Conservation (phyloP, 2,329 filamentous ascomycete species). For the Diplodia sapinea region DNA sequence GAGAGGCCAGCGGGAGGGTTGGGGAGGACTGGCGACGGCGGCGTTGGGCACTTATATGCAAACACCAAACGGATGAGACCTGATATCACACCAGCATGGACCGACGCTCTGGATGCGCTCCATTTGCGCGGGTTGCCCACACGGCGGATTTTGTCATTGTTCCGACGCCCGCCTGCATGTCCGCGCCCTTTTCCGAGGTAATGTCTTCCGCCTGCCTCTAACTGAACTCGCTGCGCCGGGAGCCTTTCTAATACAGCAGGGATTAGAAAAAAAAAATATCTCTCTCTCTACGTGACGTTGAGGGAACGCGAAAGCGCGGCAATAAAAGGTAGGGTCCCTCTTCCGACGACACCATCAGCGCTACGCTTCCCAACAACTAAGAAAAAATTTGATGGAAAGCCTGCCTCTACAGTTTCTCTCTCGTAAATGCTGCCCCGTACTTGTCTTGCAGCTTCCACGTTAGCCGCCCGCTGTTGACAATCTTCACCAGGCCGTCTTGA, state of each 20-base stretch:
- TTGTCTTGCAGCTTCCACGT: not conserved
- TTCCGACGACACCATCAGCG: not conserved
- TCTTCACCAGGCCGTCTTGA: constrained; percentile 43
- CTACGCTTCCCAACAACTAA: not conserved
- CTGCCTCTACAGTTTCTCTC: constrained; percentile 14
- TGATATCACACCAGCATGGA: constrained; percentile 27
- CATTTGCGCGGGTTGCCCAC: not conserved
- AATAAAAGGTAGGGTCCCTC: not conserved
- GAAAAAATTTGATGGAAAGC: not conserved
- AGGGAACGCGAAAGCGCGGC: not conserved
- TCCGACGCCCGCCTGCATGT: constrained; percentile 12
- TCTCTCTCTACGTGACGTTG: not conserved
- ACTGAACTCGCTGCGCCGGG: not conserved
- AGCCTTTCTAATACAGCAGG: not conserved
- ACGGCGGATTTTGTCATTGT: constrained; percentile 9
- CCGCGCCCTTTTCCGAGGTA: constrained; percentile 17
- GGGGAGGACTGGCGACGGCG: not conserved
- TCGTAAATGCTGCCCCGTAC: not conserved
- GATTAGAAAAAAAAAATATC: not conserved
- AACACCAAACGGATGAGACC: constrained; percentile 1
- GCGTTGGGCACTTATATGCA: constrained; percentile 23
- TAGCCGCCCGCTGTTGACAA: constrained; percentile 31
- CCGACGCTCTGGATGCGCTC: constrained; percentile 18
- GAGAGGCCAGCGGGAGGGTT: not conserved
- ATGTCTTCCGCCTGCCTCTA: not conserved